A percentile compares a stretch with the other conserved stretches of the same genome.
phyloP scores from a whole-genome alignment of 2,329 filamentous ascomycete species.

The Trichophyton mentagrophytes region DNA sequence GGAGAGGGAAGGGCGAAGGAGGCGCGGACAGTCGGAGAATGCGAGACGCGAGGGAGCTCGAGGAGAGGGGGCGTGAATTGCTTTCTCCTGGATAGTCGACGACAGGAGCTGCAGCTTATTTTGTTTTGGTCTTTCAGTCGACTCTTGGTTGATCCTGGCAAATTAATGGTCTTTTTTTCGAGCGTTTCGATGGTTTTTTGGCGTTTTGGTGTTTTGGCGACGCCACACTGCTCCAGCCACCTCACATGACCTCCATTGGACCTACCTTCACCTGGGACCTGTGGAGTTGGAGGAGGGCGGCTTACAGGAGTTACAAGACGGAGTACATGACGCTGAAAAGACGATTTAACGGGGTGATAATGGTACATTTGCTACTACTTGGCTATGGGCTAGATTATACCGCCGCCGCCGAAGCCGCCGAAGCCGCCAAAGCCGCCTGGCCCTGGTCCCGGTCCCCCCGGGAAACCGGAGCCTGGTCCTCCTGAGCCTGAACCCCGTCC shows the following conservation, averaged over 20 bases:
- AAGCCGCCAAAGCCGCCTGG: conserved; percentile 36
- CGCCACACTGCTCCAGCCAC: not conserved
- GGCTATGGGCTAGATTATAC: conserved; percentile 19
- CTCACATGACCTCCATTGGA: not conserved
- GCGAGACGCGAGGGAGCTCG: not conserved
- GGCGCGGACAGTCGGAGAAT: not conserved
- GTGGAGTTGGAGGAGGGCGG: no score
- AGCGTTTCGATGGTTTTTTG: not conserved
- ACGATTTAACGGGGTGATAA: no score
- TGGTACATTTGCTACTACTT: no score
- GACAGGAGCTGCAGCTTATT: not conserved
- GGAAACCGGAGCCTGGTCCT: conserved; percentile 25
- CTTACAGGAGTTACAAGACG: no score
- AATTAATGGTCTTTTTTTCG: not conserved
- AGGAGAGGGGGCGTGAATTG: not conserved
- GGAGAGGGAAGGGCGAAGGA: not conserved
- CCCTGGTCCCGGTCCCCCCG: conserved; percentile 35
- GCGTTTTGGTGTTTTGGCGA: not conserved
- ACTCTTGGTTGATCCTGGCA: not conserved
- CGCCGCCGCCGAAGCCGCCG: conserved; percentile 26
- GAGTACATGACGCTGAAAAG: no score
- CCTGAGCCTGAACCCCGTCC: conserved; percentile 29
- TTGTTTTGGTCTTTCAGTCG: not conserved
- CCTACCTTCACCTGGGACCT: no score
- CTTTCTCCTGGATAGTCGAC: not conserved